Evolutionary conservation across 139 green algal species (phyloP).

Genomic region (Chlorella sp.): DNA sequence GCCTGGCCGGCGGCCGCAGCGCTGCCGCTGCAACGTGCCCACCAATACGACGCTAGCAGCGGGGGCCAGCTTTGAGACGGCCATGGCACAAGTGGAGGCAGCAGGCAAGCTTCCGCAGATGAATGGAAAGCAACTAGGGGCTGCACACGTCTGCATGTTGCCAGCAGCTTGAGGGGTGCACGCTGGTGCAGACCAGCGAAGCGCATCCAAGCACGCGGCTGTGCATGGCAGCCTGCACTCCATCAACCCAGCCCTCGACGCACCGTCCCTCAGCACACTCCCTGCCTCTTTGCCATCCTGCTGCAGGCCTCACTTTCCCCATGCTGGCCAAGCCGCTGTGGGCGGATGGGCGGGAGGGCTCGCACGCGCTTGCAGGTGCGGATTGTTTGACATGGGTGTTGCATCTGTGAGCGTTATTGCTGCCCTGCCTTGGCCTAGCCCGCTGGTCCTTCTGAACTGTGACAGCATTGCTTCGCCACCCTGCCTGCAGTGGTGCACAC

Average conservation of each 20-base stretch:
- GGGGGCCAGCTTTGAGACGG: constrained; percentile 39
- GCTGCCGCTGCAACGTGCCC: constrained; percentile 26
- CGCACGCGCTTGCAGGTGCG: constrained; percentile 71
- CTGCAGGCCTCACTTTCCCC: constrained; percentile 47
- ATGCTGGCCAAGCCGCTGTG: constrained; percentile 87
- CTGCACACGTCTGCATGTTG: too few species aligned
- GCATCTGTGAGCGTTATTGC: too few species aligned
- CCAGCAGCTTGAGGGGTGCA: too few species aligned
- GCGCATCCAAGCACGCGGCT: too few species aligned
- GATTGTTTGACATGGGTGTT: constrained; percentile 16
- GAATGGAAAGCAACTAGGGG: too few species aligned
- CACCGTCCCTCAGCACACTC: too few species aligned
- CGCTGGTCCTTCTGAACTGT: too few species aligned
- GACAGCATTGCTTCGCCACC: not conserved
- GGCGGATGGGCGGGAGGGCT: constrained; percentile 83
- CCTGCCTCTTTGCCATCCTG: too few species aligned
- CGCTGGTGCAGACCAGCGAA: too few species aligned
- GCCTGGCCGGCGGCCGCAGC: not conserved
- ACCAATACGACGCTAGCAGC: constrained; percentile 19
- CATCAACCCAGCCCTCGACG: too few species aligned
- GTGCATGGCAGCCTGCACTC: too few species aligned
- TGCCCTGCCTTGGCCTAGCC: too few species aligned
- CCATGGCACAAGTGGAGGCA: constrained; percentile 28
- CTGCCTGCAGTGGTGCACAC: constrained; percentile 20
- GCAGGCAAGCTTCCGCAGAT: constrained; percentile 44